Conservation (phyloP, 805 yeast genomes). For the Wickerhamiella occidentalis region DNA sequence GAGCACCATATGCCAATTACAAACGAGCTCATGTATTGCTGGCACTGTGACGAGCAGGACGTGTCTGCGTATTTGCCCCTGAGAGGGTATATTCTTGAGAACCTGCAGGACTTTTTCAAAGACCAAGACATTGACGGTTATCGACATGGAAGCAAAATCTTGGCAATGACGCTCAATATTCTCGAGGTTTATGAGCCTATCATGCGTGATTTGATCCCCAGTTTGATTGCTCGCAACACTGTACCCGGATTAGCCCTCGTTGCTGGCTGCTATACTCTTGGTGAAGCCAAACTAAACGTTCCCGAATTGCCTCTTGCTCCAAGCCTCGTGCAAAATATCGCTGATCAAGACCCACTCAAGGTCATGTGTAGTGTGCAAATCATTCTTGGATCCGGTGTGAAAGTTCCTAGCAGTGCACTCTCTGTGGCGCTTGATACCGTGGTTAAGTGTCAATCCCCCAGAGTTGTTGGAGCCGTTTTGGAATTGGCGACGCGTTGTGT, state of each 20-base stretch:
- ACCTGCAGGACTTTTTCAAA: not conserved
- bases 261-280: not conserved
- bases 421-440: not conserved
- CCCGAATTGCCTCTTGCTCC: not conserved
- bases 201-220: not conserved
- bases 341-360: not conserved
- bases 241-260: not conserved
- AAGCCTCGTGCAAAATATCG: not conserved
- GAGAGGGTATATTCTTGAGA: not conserved
- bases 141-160: not conserved
- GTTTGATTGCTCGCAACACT: not conserved
- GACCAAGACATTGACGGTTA: not conserved
- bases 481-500: not conserved
- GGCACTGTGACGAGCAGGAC: not conserved
- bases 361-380: not conserved
- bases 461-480: not conserved
- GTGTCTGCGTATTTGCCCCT: not conserved
- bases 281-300: not conserved
- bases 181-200: not conserved
- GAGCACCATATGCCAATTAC: not conserved
- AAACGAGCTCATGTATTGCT: not conserved
- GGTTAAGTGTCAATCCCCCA: not conserved
- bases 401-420: not conserved
- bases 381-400: not conserved
- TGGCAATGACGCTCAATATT: not conserved